Percentiles rank a stretch among this genome's conserved stretches.
Evolutionary conservation across 805 yeast genomes (phyloP).

Genomic region (Metschnikowia shivogae): DNA sequence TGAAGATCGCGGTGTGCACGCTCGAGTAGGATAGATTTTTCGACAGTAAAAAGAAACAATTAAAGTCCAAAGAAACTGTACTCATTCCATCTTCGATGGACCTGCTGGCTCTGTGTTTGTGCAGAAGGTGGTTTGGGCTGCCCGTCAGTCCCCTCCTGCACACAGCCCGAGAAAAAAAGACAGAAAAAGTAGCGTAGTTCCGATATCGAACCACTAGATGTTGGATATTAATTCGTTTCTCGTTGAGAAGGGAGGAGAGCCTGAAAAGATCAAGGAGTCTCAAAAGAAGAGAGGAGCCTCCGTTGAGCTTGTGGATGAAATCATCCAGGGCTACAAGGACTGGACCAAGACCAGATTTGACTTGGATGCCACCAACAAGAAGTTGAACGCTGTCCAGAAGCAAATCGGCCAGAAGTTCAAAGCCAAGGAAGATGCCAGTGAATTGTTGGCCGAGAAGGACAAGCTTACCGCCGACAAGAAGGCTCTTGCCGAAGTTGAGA

Average conservation of each 20-base stretch:
- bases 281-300: constrained; percentile 93
- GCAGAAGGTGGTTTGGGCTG: too few species aligned
- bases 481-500: constrained; percentile 61
- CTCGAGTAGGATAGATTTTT: too few species aligned
- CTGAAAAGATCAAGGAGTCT: constrained; percentile 79
- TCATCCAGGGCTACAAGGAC: constrained; percentile 81
- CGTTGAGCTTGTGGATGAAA: constrained; percentile 94
- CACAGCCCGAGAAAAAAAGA: background rate
- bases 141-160: background rate
- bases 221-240: constrained; percentile 89
- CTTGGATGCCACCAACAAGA: constrained; percentile 85
- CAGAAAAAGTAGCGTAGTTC: background rate
- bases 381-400: constrained; percentile 84
- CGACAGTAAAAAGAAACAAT: too few species aligned
- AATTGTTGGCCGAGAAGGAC: constrained; percentile 78
- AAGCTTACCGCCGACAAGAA: constrained; percentile 66
- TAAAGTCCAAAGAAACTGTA: too few species aligned
- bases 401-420: constrained; percentile 89
- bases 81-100: too few species aligned
- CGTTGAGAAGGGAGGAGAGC: constrained; percentile 96
- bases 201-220: constrained; percentile 43
- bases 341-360: constrained; percentile 85
- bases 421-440: constrained; percentile 91
- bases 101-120: too few species aligned
- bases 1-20: background rate